These are phyloP conservation scores for Botrytis byssoidea DNA, from an alignment of 2,329 filamentous ascomycete species.

Conservation along the genomic window DNA sequence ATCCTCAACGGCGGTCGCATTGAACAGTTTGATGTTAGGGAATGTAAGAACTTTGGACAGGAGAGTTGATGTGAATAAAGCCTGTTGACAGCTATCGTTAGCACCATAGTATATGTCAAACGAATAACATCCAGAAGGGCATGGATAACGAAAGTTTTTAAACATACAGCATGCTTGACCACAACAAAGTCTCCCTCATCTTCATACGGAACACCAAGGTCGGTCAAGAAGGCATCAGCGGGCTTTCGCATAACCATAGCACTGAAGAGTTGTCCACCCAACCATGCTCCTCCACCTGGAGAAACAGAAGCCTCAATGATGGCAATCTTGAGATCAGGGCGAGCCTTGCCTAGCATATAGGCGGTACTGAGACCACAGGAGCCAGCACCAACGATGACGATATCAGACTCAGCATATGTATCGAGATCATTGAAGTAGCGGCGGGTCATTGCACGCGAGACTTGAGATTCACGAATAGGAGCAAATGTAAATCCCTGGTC, in stretches of 20 bases:
- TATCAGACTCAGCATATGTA: slow-evolving; percentile 85
- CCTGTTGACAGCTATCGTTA: slow-evolving; percentile 38
- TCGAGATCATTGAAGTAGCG: slow-evolving; percentile 92
- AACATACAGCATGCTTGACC: slow-evolving; percentile 75
- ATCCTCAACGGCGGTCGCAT: slow-evolving; percentile 89
- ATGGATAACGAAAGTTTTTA: not conserved
- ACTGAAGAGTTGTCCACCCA: slow-evolving; percentile 90
- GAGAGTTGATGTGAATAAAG: slow-evolving; percentile 86
- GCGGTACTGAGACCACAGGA: slow-evolving; percentile 84
- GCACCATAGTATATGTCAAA: not conserved
- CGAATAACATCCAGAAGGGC: not conserved
- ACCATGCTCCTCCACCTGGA: slow-evolving; percentile 86
- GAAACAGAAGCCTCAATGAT: slow-evolving; percentile 86
- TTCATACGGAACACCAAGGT: slow-evolving; percentile 81
- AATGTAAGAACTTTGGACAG: slow-evolving; percentile 79
- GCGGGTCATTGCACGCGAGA: slow-evolving; percentile 88
- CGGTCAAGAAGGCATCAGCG: slow-evolving; percentile 77
- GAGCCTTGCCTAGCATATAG: slow-evolving; percentile 78
- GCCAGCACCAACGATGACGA: slow-evolving; percentile 89
- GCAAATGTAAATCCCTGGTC: slow-evolving; percentile 70
- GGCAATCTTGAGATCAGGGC: slow-evolving; percentile 87
- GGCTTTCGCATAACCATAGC: slow-evolving; percentile 96
- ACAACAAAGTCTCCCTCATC: slow-evolving; percentile 87
- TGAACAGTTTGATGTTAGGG: slow-evolving; percentile 95
- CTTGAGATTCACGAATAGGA: slow-evolving; percentile 86